Evolutionary conservation across 805 yeast genomes (phyloP), one percentile per base, ranked within the genome.

Genomic region (Scheffersomyces coipomensis): DNA sequence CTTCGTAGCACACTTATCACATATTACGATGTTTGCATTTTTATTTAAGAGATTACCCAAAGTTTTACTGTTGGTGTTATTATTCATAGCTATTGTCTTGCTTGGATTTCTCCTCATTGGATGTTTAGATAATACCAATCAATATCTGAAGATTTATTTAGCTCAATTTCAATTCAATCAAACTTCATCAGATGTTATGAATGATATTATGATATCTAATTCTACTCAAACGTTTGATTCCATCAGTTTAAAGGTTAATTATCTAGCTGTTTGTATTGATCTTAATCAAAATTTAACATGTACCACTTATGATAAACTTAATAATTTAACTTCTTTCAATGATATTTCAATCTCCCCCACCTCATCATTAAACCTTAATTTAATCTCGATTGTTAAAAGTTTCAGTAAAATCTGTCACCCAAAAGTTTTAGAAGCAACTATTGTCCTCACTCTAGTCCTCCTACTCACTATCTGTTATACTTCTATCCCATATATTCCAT

Each of bases 81-180:
- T 77, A 25, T 59, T 81, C 44, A 71, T 80, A 15, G 53, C 76
- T 1, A 61, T 73, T 2, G 72, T 80, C 42, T 56, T 83, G 5
- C 56, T 81, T 15, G 66, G 78, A 1, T 82, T 80, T 53, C 58
- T 82, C 5, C 58, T 82, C 10, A 51, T 80, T 5, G 85, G 88
- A 2, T 79, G 85, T 38, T 67, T 75, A 16, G 63, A 63, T 15
- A 40, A 65, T 0, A 43, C 62, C 4, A 31, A 60, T 0, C 57
- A 71, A 0, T 80, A 76, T 49, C 68, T 79, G 2, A 65, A 75
- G 1, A 72, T 76, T 0, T 82, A 68, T 44, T 51, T 81, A 35
- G 66, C 76, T n/a, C 65, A 69, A 34, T 71, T 75, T 45, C 49
- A 58, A 35, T 79, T 77, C 60, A 75, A 81, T 47, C 40, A 60